Percentiles rank a stretch among this genome's conserved stretches.
Conservation (phyloP, 192 early-diverging fungal genomes). For the Dissophora ornata region DNA sequence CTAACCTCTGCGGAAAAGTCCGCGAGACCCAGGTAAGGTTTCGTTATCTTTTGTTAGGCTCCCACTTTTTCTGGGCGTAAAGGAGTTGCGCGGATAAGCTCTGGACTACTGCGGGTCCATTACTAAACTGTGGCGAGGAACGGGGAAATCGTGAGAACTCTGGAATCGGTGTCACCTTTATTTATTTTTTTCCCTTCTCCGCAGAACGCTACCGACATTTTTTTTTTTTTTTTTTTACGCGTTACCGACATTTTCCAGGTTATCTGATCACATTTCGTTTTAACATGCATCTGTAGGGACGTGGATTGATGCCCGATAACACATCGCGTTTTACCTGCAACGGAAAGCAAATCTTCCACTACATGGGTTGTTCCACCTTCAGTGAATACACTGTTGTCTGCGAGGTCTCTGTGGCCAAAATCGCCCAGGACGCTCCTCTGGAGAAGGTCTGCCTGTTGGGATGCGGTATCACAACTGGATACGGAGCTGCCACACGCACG, state of each 20-base stretch:
- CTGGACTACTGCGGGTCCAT: too few relatives aligned
- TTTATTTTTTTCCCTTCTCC: too few relatives aligned
- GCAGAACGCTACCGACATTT: too few relatives aligned
- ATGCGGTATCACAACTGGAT: slow-evolving; percentile 96
- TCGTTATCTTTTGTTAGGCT: neutral
- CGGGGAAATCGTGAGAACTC: too few relatives aligned
- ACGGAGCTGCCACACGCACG: slow-evolving; percentile 93
- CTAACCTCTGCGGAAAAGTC: slow-evolving; percentile 93
- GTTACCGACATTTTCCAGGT: too few relatives aligned
- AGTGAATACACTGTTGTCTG: slow-evolving; percentile 93
- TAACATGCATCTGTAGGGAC: slow-evolving; percentile 60
- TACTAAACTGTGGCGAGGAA: too few relatives aligned
- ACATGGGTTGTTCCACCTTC: slow-evolving; percentile 97
- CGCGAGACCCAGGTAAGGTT: slow-evolving; percentile 82
- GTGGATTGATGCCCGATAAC: slow-evolving; percentile 95
- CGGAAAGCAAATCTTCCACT: slow-evolving; percentile 90
- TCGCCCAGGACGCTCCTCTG: slow-evolving; percentile 79
- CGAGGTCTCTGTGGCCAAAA: slow-evolving; percentile 93
- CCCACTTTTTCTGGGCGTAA: neutral
- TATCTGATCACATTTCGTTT: too few relatives aligned
- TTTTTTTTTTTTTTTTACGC: too few relatives aligned
- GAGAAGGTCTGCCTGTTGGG: slow-evolving; percentile 93
- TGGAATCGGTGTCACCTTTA: too few relatives aligned
- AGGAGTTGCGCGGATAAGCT: too few relatives aligned
- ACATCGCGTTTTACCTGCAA: slow-evolving; percentile 93